These are phyloP conservation scores for Botrytis paeoniae DNA, from an alignment of 2,329 filamentous ascomycete species.

Conservation along the genomic window DNA sequence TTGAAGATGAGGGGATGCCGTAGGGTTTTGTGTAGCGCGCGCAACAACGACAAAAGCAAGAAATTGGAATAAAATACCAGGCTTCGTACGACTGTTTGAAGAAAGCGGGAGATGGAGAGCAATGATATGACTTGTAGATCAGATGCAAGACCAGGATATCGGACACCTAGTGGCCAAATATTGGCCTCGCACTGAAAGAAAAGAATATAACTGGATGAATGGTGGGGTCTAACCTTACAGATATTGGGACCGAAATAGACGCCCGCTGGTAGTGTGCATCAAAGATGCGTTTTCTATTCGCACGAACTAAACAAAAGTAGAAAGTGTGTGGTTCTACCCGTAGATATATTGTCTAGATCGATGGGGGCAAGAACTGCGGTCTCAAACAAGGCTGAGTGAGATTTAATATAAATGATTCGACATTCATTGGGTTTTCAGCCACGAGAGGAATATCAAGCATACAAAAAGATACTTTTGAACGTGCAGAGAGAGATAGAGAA, in stretches of 20 bases:
- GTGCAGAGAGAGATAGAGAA: neutral
- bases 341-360: conserved; percentile 20
- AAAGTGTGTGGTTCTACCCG: conserved; percentile 10
- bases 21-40: conserved; percentile 37
- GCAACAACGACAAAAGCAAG: conserved; percentile 29
- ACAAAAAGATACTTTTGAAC: neutral
- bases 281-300: conserved; percentile 4
- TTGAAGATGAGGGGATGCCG: conserved; percentile 30
- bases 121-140: conserved; percentile 28
- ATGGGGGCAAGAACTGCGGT: conserved; percentile 23
- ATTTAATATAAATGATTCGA: neutral
- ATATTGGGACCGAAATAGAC: conserved; percentile 34
- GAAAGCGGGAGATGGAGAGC: conserved; percentile 28
- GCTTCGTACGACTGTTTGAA: conserved; percentile 31
- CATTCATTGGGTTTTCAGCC: neutral
- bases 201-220: conserved; percentile 29
- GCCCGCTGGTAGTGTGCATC: conserved; percentile 27
- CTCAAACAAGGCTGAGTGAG: conserved; percentile 27
- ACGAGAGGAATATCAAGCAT: neutral
- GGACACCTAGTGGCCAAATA: conserved; percentile 23
- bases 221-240: conserved; percentile 18
- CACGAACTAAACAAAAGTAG: conserved; percentile 4
- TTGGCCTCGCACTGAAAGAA: conserved; percentile 21
- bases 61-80: conserved; percentile 33
- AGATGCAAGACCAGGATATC: conserved; percentile 19